phyloP scores from a whole-genome alignment of 148 eudicot species.

The Mesembryanthemum crystallinum region DNA sequence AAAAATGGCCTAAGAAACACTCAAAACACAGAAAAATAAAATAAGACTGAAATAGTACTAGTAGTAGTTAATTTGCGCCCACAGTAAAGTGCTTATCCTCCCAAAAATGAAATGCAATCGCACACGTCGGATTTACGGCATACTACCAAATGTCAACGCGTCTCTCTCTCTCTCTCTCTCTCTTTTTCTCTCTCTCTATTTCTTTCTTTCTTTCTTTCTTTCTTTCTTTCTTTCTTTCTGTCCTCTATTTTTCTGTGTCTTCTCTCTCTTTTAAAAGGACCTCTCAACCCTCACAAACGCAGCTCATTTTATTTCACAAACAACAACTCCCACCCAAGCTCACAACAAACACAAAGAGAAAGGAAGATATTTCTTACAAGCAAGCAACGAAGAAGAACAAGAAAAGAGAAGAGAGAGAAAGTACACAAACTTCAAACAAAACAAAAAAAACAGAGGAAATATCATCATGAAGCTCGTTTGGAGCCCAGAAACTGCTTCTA shows the following conservation, averaged over 20 bases:
- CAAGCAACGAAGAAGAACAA: no score
- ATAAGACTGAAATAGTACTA: no score
- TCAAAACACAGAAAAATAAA: no score
- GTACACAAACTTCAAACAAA: background rate
- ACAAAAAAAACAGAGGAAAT: conserved; percentile 7
- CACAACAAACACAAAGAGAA: no score
- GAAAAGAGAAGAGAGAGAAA: background rate
- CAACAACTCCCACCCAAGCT: background rate
- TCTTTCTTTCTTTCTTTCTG: no score
- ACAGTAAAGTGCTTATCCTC: background rate
- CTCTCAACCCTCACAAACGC: background rate
- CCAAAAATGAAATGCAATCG: background rate
- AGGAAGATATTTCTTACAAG: no score
- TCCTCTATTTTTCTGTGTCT: no score
- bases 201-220: no score
- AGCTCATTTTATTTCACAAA: background rate
- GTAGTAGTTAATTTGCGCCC: no score
- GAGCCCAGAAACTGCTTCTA: conserved; percentile 75
- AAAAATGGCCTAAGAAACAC: no score
- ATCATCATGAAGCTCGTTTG: conserved; percentile 74
- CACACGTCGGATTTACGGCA: conserved; percentile 2
- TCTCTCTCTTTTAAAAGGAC: conserved; percentile 9
- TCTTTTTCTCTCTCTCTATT: no score
- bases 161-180: background rate
- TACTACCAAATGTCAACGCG: conserved; percentile 9